These are phyloP conservation scores for Elongisporangium anandrum DNA, from an alignment of 352 stramenopile genomes.

Conservation along the genomic window DNA sequence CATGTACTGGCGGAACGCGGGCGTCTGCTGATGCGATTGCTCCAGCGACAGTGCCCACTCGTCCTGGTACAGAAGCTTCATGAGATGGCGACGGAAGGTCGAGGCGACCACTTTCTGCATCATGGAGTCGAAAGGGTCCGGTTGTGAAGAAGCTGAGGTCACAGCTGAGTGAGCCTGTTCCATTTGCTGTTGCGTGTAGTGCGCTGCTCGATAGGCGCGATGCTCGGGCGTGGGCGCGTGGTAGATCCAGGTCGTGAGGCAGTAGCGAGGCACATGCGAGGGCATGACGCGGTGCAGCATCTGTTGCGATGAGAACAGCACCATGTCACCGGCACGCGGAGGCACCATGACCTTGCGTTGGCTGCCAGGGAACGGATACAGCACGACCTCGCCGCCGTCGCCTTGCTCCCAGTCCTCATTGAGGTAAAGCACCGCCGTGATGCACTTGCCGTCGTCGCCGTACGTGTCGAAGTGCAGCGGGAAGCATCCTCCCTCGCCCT, in stretches of 20 bases:
- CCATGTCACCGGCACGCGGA: slow-evolving; percentile 57
- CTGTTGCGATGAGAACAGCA: slow-evolving; percentile 76
- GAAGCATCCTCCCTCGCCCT: slow-evolving; percentile 75
- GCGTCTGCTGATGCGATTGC: slow-evolving; percentile 48
- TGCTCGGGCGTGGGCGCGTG: slow-evolving; percentile 10
- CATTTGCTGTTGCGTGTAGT: background rate
- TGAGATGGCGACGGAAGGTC: slow-evolving; percentile 56
- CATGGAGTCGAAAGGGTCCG: slow-evolving; percentile 19
- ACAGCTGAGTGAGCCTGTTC: background rate
- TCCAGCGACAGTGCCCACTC: slow-evolving; percentile 57
- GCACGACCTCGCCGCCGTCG: slow-evolving; percentile 75
- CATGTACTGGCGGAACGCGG: slow-evolving; percentile 60
- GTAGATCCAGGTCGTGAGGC: slow-evolving; percentile 76
- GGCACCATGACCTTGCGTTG: slow-evolving; percentile 36
- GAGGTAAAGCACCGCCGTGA: slow-evolving; percentile 83
- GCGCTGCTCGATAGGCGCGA: background rate
- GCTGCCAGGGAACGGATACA: slow-evolving; percentile 68
- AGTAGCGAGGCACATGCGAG: slow-evolving; percentile 35
- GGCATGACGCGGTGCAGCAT: slow-evolving; percentile 79
- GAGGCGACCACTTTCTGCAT: slow-evolving; percentile 52
- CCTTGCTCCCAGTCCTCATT: slow-evolving; percentile 69
- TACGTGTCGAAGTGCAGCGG: slow-evolving; percentile 86
- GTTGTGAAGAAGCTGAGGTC: background rate
- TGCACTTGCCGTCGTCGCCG: slow-evolving; percentile 74
- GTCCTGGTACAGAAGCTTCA: slow-evolving; percentile 46